These are phyloP conservation scores for Dictyostelium citrinum DNA, from an alignment of 78 protist genomes.

Conservation along the genomic window DNA sequence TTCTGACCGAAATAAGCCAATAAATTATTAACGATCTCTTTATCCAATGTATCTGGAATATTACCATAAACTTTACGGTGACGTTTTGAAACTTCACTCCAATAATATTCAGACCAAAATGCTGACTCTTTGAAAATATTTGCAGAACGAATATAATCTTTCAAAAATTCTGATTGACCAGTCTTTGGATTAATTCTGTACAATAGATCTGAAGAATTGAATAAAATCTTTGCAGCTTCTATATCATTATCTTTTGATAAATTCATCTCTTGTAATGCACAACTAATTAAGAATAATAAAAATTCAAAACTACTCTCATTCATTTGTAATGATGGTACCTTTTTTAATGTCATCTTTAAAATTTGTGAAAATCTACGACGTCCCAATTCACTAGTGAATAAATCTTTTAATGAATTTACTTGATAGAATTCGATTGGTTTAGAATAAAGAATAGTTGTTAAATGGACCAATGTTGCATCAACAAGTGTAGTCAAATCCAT, in stretches of 20 bases:
- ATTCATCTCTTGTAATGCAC: conserved; percentile 49
- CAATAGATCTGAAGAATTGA: not conserved
- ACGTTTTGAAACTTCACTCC: conserved; percentile 19
- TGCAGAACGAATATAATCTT: not conserved
- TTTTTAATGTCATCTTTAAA: conserved; percentile 18
- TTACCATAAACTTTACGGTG: conserved; percentile 11
- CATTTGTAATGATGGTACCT: conserved; percentile 12
- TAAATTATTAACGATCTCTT: conserved; percentile 43
- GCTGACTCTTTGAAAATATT: not conserved
- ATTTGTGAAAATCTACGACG: conserved; percentile 51
- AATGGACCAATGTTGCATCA: not conserved
- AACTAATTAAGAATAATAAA: conserved; percentile 7
- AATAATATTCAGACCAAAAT: conserved; percentile 51
- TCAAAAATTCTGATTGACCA: conserved; percentile 8
- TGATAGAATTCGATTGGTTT: conserved; percentile 42
- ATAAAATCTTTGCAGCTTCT: conserved; percentile 22
- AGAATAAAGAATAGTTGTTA: conserved; percentile 7
- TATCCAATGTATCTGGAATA: conserved; percentile 6
- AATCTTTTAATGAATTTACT: conserved; percentile 12
- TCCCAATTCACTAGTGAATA: conserved; percentile 45
- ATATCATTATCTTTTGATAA: not conserved
- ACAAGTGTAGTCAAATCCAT: conserved; percentile 25
- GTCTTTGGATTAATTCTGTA: conserved; percentile 3
- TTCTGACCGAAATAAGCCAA: conserved; percentile 34
- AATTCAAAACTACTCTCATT: conserved; percentile 27